Percentiles rank a stretch among this genome's conserved stretches.
phyloP scores from a whole-genome alignment of 176 grass and related monocot genomes.

The Chloris gayana region DNA sequence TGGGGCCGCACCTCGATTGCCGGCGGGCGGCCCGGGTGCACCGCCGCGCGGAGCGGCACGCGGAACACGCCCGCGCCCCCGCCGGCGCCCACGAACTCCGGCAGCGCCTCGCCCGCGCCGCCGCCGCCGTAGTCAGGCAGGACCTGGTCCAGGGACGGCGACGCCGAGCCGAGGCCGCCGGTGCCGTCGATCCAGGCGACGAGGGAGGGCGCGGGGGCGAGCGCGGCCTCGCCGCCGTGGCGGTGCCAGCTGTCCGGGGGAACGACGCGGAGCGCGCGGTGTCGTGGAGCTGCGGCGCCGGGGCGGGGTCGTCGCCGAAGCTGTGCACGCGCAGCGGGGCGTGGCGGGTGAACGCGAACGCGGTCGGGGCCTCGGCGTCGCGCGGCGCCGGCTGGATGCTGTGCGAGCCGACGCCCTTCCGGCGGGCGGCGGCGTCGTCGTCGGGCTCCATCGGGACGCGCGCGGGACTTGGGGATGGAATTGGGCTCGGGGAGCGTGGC shows the following conservation, averaged over 20 bases:
- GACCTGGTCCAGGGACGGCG: constrained; percentile 50
- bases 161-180: constrained; percentile 4
- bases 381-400: constrained; percentile 38
- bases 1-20: constrained; percentile 74
- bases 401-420: constrained; percentile 47
- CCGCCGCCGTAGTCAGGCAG: constrained; percentile 42
- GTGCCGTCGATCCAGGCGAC: not conserved
- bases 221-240: not conserved
- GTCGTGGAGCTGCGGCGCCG: constrained; percentile 14
- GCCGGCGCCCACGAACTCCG: constrained; percentile 76
- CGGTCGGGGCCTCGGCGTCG: constrained; percentile 17
- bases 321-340: constrained; percentile 46
- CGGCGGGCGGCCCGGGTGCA: constrained; percentile 81
- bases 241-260: constrained; percentile 2
- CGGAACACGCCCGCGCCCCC: constrained; percentile 73
- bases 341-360: constrained; percentile 21
- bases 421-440: constrained; percentile 18
- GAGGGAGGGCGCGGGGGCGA: constrained; percentile 12
- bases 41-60: constrained; percentile 62
- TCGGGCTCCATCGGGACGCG: constrained; percentile 17
- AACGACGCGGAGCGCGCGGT: constrained; percentile 22
- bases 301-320: constrained; percentile 45
- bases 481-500: not conserved
- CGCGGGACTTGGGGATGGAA: not conserved
- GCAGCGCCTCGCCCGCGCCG: constrained; percentile 32